Evolutionary conservation across 176 grass and related monocot genomes (phyloP).

Genomic region (Oropetium thomaeum): DNA sequence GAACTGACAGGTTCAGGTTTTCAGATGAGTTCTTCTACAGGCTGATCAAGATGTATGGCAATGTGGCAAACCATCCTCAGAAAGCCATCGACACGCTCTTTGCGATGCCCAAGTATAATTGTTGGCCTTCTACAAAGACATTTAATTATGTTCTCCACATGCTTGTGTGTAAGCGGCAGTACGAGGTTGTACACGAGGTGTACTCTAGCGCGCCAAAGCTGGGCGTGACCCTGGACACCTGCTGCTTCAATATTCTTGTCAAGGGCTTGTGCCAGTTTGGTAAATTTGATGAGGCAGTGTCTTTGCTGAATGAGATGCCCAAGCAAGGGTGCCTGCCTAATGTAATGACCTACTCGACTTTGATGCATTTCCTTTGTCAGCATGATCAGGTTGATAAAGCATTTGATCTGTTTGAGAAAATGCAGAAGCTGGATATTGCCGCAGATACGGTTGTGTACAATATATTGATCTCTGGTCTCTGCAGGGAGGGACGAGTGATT

Average conservation of each 20-base stretch:
- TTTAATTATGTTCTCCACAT: constrained; percentile 88
- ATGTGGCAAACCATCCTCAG: constrained; percentile 64
- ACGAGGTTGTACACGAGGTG: constrained; percentile 67
- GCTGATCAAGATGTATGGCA: constrained; percentile 91
- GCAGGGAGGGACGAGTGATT: constrained; percentile 48
- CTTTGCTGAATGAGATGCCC: constrained; percentile 73
- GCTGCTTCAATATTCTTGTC: constrained; percentile 86
- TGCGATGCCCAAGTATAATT: constrained; percentile 60
- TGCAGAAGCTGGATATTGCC: constrained; percentile 43
- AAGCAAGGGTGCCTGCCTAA: constrained; percentile 73
- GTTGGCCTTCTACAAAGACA: constrained; percentile 70
- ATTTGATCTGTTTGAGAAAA: constrained; percentile 59
- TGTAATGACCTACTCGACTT: constrained; percentile 63
- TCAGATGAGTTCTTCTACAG: constrained; percentile 77
- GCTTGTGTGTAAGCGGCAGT: constrained; percentile 83
- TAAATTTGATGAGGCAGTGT: constrained; percentile 52
- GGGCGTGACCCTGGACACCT: constrained; percentile 65
- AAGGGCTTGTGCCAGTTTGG: constrained; percentile 64
- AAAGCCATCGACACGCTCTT: constrained; percentile 63
- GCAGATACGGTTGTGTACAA: constrained; percentile 76
- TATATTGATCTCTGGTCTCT: constrained; percentile 81
- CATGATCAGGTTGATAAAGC: constrained; percentile 45
- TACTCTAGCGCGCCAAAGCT: constrained; percentile 53
- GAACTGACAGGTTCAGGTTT: constrained; percentile 48
- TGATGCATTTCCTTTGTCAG: constrained; percentile 72